Percentiles rank a stretch among this genome's conserved stretches.
Evolutionary conservation across 768 basidiomycete genomes (phyloP).

Genomic region (Hypholoma fasciculare): DNA sequence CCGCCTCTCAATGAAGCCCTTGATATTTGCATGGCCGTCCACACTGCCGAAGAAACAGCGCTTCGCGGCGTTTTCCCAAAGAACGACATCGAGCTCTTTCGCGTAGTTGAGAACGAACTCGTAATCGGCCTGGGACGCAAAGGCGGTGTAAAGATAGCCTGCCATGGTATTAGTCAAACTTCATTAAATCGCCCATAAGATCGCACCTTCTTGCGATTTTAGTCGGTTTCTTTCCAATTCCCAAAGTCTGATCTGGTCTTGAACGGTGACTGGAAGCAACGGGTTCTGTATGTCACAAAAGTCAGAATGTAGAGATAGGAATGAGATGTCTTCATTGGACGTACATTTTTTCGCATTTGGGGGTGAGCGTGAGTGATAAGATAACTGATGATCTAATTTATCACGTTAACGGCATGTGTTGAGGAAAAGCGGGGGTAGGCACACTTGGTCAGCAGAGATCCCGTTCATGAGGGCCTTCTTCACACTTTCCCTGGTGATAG

Average conservation of each 20-base stretch:
- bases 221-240: constrained; percentile 93
- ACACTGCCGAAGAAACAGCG: constrained; percentile 82
- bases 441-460: constrained; percentile 93
- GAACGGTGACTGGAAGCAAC: constrained; percentile 92
- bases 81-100: constrained; percentile 72
- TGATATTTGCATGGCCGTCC: constrained; percentile 78
- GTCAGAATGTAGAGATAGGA: background rate
- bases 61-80: constrained; percentile 78
- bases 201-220: constrained; percentile 80
- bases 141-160: constrained; percentile 90
- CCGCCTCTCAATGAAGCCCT: constrained; percentile 77
- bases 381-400: constrained; percentile 87
- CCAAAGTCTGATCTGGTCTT: constrained; percentile 97
- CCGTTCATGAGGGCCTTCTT: constrained; percentile 93
- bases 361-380: constrained; percentile 94
- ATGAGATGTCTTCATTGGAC: constrained; percentile 17
- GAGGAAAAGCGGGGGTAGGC: constrained; percentile 24
- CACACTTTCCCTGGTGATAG: constrained; percentile 93
- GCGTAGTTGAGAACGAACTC: constrained; percentile 87
- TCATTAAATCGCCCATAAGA: constrained; percentile 19
- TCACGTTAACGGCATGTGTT: constrained; percentile 16
- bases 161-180: constrained; percentile 24
- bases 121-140: constrained; percentile 85
- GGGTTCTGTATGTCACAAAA: constrained; percentile 63
- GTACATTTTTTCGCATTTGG: constrained; percentile 94